Percentiles rank a stretch among this genome's conserved stretches.
phyloP scores from a whole-genome alignment of 148 eudicot species.

The Rhododendron molle region DNA sequence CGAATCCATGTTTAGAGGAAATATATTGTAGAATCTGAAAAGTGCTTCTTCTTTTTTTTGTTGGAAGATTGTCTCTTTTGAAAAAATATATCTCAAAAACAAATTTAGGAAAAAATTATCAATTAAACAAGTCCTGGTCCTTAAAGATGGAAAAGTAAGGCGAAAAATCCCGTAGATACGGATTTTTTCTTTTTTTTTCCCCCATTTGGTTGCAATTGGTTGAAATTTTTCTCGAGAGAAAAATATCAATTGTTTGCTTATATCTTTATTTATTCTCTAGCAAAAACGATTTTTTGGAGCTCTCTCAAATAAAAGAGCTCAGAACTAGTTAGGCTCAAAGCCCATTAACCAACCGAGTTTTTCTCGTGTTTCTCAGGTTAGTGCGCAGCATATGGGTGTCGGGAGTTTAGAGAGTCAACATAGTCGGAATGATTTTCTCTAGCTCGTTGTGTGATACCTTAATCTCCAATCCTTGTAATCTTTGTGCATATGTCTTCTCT shows the following conservation, averaged over 20 bases:
- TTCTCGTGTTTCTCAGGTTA: neutral
- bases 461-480: neutral
- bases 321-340: neutral
- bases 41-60: too few relatives aligned
- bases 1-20: too few relatives aligned
- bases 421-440: too few relatives aligned
- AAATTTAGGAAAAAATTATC: neutral
- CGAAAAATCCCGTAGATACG: too few relatives aligned
- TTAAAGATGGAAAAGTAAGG: neutral
- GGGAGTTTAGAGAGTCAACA: neutral
- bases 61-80: neutral
- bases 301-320: neutral
- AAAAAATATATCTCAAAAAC: too few relatives aligned
- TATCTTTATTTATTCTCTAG: neutral
- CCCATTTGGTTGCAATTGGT: neutral
- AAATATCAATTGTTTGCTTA: too few relatives aligned
- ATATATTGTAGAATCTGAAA: neutral
- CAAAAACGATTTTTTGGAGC: neutral
- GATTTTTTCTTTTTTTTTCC: too few relatives aligned
- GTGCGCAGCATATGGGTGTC: neutral
- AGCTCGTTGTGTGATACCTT: neutral
- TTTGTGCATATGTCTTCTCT: neutral
- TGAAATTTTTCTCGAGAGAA: too few relatives aligned
- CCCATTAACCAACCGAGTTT: neutral
- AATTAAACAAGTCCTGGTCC: neutral